Percentiles rank a stretch among this genome's conserved stretches.
phyloP scores from a whole-genome alignment of 2,329 filamentous ascomycete species.

The Periconia sp. region DNA sequence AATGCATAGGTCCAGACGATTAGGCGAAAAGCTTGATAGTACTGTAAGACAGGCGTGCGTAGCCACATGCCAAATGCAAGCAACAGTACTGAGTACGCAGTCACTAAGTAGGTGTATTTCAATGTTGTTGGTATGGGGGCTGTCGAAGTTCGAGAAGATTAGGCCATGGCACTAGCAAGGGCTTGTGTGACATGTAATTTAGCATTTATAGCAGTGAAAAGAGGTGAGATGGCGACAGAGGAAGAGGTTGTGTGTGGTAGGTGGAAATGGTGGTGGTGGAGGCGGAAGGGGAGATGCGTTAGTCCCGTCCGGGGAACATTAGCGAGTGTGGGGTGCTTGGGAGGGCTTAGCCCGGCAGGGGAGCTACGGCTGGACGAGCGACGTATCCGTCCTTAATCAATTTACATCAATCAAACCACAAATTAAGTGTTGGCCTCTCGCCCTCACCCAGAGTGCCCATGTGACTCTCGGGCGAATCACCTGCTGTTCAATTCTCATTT shows the following conservation, averaged over 20 bases:
- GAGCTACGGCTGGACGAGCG: conserved; percentile 26
- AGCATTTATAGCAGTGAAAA: background rate
- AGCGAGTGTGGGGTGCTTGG: conserved; percentile 27
- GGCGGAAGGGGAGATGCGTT: conserved; percentile 12
- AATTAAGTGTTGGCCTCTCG: conserved; percentile 29
- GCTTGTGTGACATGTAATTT: background rate
- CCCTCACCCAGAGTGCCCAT: conserved; percentile 25
- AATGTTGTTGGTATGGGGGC: background rate
- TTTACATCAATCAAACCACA: conserved; percentile 41
- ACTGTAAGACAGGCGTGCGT: conserved; percentile 1
- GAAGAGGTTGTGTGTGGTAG: background rate
- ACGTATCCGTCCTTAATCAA: conserved; percentile 37
- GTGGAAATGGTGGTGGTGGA: conserved; percentile 17
- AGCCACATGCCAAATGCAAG: conserved; percentile 6
- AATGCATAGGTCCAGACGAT: background rate
- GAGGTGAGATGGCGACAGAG: background rate
- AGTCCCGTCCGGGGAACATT: conserved; percentile 15
- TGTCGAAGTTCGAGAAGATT: conserved; percentile 22
- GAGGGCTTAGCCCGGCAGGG: conserved; percentile 10
- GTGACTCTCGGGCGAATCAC: conserved; percentile 27
- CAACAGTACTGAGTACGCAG: background rate
- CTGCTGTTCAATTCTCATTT: conserved; percentile 27
- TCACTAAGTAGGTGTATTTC: too few relatives aligned
- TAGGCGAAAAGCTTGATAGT: background rate
- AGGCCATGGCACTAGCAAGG: background rate